Evolutionary conservation across 148 eudicot genomes (phyloP), one percentile per base, ranked within the genome.

Genomic region (Pharnaceum exiguum): DNA sequence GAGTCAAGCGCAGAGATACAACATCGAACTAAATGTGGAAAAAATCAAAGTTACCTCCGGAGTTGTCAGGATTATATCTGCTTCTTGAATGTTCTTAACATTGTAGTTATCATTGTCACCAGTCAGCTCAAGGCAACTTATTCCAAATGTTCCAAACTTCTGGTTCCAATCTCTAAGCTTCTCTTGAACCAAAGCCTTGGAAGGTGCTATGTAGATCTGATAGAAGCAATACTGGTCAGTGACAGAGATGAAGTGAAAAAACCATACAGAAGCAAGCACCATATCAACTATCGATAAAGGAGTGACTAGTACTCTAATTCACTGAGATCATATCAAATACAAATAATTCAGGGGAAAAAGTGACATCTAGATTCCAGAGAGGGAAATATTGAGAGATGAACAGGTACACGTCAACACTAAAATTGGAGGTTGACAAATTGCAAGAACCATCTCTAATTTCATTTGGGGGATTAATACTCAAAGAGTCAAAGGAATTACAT

Each of bases 181-280:
- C 87, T 93, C 99, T 78, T 93, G 99, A 52, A 93, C 89, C 80
- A 93, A 73, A 57, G 99, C 99, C 60, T 93, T 93, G 23, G 99
- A 93, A 66, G 99, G 99, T 25, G 99, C 88, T 72, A 93, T 57
- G 53, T 93, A 93, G n/a, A 93, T 73, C 99, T 93, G 68, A 23
- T 53, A 48, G 25, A 60, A 33, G 43, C 22, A 55, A 40, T 32
- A 28, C 29, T 22, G 10, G 26, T 37, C 26, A 57, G 45, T 43
- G 6, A 7, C 23, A 25, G 43, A 17, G 21, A 17, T 6, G 23
- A 46, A 51, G 47, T 25, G 40, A 37, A 6, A 26, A 47, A 7
- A 2, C 16, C 2, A 15, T 22, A 46, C 10, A 32, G 24, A 17
- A 12, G 51, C 10, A 46, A 1, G 17, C 9, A 46, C 38, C 42